Evolutionary conservation across 345 rosid genomes (phyloP), one percentile per base, ranked within the genome.

Genomic region (Brassica nigra): DNA sequence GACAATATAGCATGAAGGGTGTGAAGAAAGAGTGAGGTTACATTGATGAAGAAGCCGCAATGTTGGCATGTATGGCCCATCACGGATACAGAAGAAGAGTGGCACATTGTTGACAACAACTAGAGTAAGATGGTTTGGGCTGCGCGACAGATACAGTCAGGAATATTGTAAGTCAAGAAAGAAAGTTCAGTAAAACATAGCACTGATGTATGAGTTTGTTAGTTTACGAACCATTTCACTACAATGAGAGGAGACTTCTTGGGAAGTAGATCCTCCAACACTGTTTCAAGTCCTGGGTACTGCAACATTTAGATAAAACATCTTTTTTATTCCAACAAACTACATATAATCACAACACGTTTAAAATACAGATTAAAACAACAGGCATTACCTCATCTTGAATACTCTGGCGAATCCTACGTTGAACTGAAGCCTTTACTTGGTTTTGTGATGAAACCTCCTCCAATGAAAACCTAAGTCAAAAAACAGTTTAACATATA

Each of bases 31-130:
- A 29, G 2, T 29, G 2, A 2, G 73, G 9, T 80, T 86, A 92
- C 98, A 96, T 81, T 96, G 98, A 86, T 96, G 99, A 70, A 96
- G 97, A 64, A 96, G 95, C 12, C 97, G 85, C 16, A 96, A 76
- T 8, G 99, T 96, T 75, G 99, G 99, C 99, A 96, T 96, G 84
- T 96, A 96, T 64, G 97, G 98, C 63, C 99, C 98, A 12, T 93
- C 98, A 30, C 97, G 94, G 77, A 96, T 84, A 78, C 95, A 93
- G 87, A 96, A 96, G 85, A 96, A 96, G 78, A 93, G 80, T 1
- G 99, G 97, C 55, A 96, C 95, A 75, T 83, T 92, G 85, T 93
- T 93, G 86, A 93, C 95, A 85, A 92, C 75, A 68, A 96, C 97
- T 80, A 96, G 84, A 79, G 93, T 93, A 83, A 96, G 80, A 86